These are phyloP conservation scores for Fusarium pininemorale DNA, from an alignment of 2,329 filamentous ascomycete species.

Conservation along the genomic window DNA sequence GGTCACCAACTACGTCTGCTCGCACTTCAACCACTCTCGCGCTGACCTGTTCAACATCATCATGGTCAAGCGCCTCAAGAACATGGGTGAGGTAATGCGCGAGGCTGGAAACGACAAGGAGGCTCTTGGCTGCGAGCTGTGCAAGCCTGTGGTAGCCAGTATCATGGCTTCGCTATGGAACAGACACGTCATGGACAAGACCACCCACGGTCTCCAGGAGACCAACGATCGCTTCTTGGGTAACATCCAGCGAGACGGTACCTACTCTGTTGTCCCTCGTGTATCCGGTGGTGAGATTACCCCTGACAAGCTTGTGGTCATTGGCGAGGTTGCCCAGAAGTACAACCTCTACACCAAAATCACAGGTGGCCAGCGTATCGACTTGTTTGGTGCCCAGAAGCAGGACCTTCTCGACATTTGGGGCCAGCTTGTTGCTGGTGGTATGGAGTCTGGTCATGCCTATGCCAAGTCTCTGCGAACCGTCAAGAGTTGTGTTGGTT, in stretches of 20 bases:
- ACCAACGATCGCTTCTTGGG: conserved; percentile 90
- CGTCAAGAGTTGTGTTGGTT: conserved; percentile 91
- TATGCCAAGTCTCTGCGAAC: conserved; percentile 90
- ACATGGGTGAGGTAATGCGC: conserved; percentile 79
- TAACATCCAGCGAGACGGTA: conserved; percentile 92
- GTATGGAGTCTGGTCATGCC: conserved; percentile 90
- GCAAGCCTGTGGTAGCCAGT: conserved; percentile 83
- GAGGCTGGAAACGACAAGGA: conserved; percentile 75
- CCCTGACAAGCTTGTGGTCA: conserved; percentile 82
- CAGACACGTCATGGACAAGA: conserved; percentile 78
- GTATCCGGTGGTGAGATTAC: conserved; percentile 89
- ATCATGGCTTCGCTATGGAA: conserved; percentile 88
- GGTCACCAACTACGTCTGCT: conserved; percentile 85
- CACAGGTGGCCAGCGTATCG: conserved; percentile 89
- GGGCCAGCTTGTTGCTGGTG: conserved; percentile 80
- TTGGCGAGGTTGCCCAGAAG: conserved; percentile 85
- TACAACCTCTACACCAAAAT: conserved; percentile 91
- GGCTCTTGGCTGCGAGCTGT: conserved; percentile 85
- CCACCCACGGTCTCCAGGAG: conserved; percentile 80
- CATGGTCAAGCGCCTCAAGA: conserved; percentile 79
- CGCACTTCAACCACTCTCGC: conserved; percentile 84
- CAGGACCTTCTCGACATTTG: conserved; percentile 86
- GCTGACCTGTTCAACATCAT: conserved; percentile 92
- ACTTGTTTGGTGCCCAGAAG: conserved; percentile 91
- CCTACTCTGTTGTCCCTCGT: conserved; percentile 86